These are phyloP conservation scores for Tylopilus sp. DNA, from an alignment of 768 basidiomycete species.

Conservation along the genomic window DNA sequence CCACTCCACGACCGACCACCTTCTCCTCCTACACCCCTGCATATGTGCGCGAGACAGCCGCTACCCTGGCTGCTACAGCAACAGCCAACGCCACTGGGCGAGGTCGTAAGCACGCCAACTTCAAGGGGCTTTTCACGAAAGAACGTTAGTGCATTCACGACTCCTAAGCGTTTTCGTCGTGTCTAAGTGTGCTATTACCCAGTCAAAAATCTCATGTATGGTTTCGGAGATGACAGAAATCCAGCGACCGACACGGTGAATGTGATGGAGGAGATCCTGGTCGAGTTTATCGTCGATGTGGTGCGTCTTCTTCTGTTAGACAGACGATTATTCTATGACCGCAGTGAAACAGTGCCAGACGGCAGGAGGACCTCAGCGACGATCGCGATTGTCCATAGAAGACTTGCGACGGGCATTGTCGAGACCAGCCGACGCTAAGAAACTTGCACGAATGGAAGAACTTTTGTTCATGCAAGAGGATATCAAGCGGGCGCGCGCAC, in stretches of 20 bases:
- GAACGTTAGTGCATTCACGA: slow-evolving; percentile 52
- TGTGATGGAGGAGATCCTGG: slow-evolving; percentile 91
- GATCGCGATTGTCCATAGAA: slow-evolving; percentile 77
- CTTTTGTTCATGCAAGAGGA: slow-evolving; percentile 91
- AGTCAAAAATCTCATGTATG: slow-evolving; percentile 90
- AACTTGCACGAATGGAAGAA: slow-evolving; percentile 90
- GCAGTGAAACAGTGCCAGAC: slow-evolving; percentile 57
- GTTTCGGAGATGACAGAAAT: slow-evolving; percentile 89
- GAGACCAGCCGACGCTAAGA: slow-evolving; percentile 85
- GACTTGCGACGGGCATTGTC: slow-evolving; percentile 80
- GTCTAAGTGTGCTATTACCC: slow-evolving; percentile 13
- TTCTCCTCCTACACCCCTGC: slow-evolving; percentile 59
- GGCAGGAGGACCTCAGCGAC: slow-evolving; percentile 66
- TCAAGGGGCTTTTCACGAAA: slow-evolving; percentile 76
- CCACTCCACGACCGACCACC: slow-evolving; percentile 39
- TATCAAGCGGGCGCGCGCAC: slow-evolving; percentile 81
- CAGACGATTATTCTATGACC: slow-evolving; percentile 1
- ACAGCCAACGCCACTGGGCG: slow-evolving; percentile 43
- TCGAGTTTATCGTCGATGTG: slow-evolving; percentile 87
- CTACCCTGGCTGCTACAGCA: slow-evolving; percentile 33
- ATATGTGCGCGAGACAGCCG: slow-evolving; percentile 45
- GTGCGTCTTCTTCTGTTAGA: slow-evolving; percentile 45
- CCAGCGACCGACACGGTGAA: slow-evolving; percentile 85
- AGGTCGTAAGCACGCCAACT: slow-evolving; percentile 61
- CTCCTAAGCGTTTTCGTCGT: slow-evolving; percentile 2